Percentiles rank a stretch among this genome's conserved stretches.
Conservation (phyloP, 169 alveolate genomes). For the Plasmodium berghei region DNA sequence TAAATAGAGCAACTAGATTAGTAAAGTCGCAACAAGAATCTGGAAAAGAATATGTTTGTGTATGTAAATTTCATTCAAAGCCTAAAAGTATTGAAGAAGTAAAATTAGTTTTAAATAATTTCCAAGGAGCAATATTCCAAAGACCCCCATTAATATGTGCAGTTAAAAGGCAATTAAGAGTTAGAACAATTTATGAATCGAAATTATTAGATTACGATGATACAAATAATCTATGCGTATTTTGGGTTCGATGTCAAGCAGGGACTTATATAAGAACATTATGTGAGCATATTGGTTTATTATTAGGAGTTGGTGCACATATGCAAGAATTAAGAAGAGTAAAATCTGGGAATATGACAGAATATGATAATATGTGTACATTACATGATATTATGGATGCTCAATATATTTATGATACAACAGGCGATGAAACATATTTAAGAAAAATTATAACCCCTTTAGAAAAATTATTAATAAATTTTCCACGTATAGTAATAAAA, state of each 20-base stretch:
- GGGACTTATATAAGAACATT: constrained; percentile 99
- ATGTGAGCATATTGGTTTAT: constrained; percentile 99
- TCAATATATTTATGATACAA: constrained; percentile 93
- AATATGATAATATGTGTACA: constrained; percentile 97
- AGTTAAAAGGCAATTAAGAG: constrained; percentile 99
- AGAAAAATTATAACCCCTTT: constrained; percentile 97
- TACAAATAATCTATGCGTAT: constrained; percentile 95
- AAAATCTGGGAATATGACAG: constrained; percentile 97
- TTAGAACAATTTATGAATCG: constrained; percentile 98
- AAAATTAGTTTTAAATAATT: constrained; percentile 93
- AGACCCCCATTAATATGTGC: constrained; percentile 99
- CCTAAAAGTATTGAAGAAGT: constrained; percentile 78
- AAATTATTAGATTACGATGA: constrained; percentile 98
- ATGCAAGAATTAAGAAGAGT: constrained; percentile 99
- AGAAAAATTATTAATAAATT: constrained; percentile 95
- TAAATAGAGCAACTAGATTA: constrained; percentile 99
- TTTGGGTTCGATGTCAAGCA: constrained; percentile 99
- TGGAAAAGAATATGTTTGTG: constrained; percentile 99
- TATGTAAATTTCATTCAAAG: constrained; percentile 96
- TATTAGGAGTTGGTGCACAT: constrained; percentile 99
- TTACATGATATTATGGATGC: constrained; percentile 99
- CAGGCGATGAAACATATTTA: constrained; percentile 96
- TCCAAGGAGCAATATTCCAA: constrained; percentile 98
- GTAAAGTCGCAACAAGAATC: constrained; percentile 99
- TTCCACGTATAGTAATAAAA: constrained; percentile 98